Evolutionary conservation across 2,329 filamentous ascomycete species (phyloP).

Genomic region (Paecilomyces sp.): DNA sequence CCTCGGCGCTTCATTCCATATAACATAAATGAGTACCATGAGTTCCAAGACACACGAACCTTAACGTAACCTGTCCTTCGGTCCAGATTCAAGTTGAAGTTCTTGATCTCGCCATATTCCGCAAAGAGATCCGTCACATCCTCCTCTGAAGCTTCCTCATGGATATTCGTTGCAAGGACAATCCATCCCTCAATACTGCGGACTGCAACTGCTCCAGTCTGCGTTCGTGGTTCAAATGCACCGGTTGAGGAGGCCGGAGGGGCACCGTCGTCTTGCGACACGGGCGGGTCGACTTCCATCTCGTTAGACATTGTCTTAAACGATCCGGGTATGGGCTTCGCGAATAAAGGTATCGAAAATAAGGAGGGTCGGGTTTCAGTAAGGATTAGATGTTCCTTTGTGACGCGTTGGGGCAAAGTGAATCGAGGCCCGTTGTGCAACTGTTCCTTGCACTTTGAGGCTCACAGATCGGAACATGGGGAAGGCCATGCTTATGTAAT

Average conservation of each 20-base stretch:
- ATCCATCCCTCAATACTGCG: constrained; percentile 65
- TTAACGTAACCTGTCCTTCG: constrained; percentile 62
- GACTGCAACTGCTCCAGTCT: constrained; percentile 47
- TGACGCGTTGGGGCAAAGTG: neutral
- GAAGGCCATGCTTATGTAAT: neutral
- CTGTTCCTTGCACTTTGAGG: neutral
- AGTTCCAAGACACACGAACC: constrained; percentile 34
- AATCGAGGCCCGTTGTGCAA: neutral
- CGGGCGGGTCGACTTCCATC: constrained; percentile 39
- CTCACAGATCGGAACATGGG: neutral
- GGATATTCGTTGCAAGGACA: constrained; percentile 61
- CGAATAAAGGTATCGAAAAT: neutral
- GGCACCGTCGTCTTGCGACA: constrained; percentile 23
- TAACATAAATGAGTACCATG: neutral
- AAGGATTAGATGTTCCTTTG: neutral
- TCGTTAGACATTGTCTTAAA: constrained; percentile 30
- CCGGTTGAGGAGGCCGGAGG: constrained; percentile 21
- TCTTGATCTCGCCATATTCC: constrained; percentile 62
- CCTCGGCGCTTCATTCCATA: neutral
- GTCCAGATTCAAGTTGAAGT: constrained; percentile 59
- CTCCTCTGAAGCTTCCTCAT: constrained; percentile 62
- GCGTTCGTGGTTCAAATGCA: constrained; percentile 35
- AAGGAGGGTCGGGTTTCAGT: neutral
- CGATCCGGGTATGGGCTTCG: neutral
- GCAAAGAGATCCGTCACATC: constrained; percentile 60